phyloP scores from a whole-genome alignment of 2,329 filamentous ascomycete genomes.

The Dothidotthia symphoricarpi region DNA sequence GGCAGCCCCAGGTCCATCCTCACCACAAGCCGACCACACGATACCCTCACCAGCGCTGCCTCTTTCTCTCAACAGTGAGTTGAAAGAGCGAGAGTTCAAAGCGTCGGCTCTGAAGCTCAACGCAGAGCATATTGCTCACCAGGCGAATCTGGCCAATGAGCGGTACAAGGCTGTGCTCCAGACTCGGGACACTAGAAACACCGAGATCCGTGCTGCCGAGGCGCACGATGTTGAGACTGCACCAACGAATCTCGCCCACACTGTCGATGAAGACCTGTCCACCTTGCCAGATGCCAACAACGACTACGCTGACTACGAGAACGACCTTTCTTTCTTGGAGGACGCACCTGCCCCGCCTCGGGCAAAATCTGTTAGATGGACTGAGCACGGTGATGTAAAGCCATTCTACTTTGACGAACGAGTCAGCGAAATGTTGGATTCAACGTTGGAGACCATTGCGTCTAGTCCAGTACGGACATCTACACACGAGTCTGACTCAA shows the following conservation, averaged over 20 bases:
- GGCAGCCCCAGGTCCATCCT: neutral
- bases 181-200: constrained; percentile 9
- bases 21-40: constrained; percentile 1
- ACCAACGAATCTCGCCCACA: constrained; percentile 5
- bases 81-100: constrained; percentile 1
- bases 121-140: constrained; percentile 4
- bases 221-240: constrained; percentile 3
- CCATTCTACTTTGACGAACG: constrained; percentile 20
- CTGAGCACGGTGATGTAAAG: constrained; percentile 11
- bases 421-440: constrained; percentile 25
- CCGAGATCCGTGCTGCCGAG: constrained; percentile 8
- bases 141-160: constrained; percentile 3
- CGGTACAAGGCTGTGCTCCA: constrained; percentile 7
- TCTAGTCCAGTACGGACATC: constrained; percentile 9
- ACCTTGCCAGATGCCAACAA: too few relatives aligned
- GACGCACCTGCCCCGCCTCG: constrained; percentile 1
- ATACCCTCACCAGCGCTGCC: neutral
- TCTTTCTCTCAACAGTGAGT: neutral
- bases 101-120: constrained; percentile 1
- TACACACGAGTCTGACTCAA: neutral
- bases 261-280: constrained; percentile 10
- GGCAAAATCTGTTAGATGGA: constrained; percentile 16
- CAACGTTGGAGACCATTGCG: constrained; percentile 18
- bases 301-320: constrained; percentile 1
- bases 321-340: constrained; percentile 1